Base-by-base conservation (phyloP, 2,329 filamentous ascomycete genomes). In the Aureobasidium sp. region DNA sequence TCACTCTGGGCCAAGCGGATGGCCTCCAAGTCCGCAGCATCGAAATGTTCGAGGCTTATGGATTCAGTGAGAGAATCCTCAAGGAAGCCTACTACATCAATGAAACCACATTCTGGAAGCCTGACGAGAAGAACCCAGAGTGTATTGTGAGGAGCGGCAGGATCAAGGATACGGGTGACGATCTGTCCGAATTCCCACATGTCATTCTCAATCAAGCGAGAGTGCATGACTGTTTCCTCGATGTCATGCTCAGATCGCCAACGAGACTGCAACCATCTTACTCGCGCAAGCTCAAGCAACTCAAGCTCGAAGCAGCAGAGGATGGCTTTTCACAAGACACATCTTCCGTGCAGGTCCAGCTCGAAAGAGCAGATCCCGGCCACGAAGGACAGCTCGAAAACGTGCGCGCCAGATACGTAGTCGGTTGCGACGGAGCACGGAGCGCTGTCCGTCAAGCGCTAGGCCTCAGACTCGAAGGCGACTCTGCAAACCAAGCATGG, bases 11-110 rank as follows among this genome's bases (percentile, higher is more conserved):
- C n/a, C 78, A 80, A 64, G 79, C 79, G 2, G 80, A 82, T 65
- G 83, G 83, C 2, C 75, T 87, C 2, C 84, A 89, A 72, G 83
- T 81, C 65, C 83, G 87, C 1, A 88, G 85, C 0, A 77, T 89
- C 1, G 86, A 90, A 71, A 88, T 90, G 20, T 83, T 90, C 62
- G 86, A 90, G 67, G 85, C 82, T 55, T 88, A 91, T 66, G 87
- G 84, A 0, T 82, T 91, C 62, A 84, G 78, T 1, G 82, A 89
- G 65, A 76, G 81, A 6, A 81, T 81, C 1, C 85, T 84, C 82
- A 85, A 84, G 52, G 87, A 89, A 67, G 80, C 83, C 12, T 88
- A 87, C 69, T 84, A 85, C 69, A 83, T 88, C 76, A 77, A 87
- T 17, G 87, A 87, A 75, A 83, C 86, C 61, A 77, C 76, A 5